phyloP scores from a whole-genome alignment of 2,329 filamentous ascomycete species.

The Ophiocordyceps polyrhachis-furcata region DNA sequence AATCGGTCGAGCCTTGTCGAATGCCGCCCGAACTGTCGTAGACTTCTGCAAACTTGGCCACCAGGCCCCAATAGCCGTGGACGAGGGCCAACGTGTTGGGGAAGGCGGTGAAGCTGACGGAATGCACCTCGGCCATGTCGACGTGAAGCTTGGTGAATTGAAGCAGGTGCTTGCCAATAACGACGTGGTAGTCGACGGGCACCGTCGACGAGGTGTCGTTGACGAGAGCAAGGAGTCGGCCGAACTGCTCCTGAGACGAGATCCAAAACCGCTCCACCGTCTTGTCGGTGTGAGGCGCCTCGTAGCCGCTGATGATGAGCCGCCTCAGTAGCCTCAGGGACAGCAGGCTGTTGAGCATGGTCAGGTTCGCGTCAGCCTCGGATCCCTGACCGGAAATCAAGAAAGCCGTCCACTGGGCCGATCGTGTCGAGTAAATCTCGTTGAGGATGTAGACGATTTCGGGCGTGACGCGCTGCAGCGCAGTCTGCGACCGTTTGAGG shows the following conservation, averaged over 20 bases:
- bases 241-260: conserved; percentile 58
- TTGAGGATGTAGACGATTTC: conserved; percentile 69
- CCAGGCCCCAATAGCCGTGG: conserved; percentile 69
- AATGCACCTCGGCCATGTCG: conserved; percentile 62
- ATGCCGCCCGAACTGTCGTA: conserved; percentile 46
- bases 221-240: conserved; percentile 50
- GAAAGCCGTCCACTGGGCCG: conserved; percentile 47
- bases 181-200: conserved; percentile 32
- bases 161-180: conserved; percentile 70
- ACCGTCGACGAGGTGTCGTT: conserved; percentile 36
- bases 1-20: conserved; percentile 21
- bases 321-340: conserved; percentile 66
- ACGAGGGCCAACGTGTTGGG: conserved; percentile 63
- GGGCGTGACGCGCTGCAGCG: conserved; percentile 59
- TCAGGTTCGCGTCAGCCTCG: conserved; percentile 37
- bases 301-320: conserved; percentile 64
- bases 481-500: conserved; percentile 54
- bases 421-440: conserved; percentile 59
- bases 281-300: conserved; percentile 60
- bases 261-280: conserved; percentile 68
- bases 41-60: conserved; percentile 56
- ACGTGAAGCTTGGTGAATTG: conserved; percentile 87
- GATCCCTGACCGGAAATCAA: conserved; percentile 38
- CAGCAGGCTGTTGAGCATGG: conserved; percentile 59
- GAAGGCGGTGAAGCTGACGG: conserved; percentile 65